Percentiles rank a stretch among this genome's conserved stretches.
phyloP scores from a whole-genome alignment of 768 basidiomycete species.

The Holtermanniella nyarrowii region DNA sequence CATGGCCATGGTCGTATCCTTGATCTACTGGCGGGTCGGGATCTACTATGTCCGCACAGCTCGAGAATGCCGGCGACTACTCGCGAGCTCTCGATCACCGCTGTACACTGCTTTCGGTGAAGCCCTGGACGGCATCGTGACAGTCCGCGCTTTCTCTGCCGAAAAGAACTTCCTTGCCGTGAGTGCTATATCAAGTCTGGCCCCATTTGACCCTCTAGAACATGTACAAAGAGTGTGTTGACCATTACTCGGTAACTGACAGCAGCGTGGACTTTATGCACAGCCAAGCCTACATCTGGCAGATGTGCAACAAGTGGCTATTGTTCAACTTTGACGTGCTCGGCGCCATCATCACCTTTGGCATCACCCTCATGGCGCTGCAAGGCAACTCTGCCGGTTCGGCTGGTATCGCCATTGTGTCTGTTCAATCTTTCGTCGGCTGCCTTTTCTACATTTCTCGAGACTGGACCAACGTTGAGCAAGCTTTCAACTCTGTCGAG shows the following conservation, averaged over 20 bases:
- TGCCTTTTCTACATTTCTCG: slow-evolving; percentile 40
- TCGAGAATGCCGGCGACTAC: slow-evolving; percentile 77
- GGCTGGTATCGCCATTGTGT: slow-evolving; percentile 58
- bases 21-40: slow-evolving; percentile 56
- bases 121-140: slow-evolving; percentile 77
- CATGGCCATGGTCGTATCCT: slow-evolving; percentile 64
- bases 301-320: slow-evolving; percentile 85
- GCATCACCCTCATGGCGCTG: slow-evolving; percentile 67
- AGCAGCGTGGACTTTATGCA: background rate
- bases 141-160: slow-evolving; percentile 79
- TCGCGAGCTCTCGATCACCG: slow-evolving; percentile 54
- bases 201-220: too few species aligned
- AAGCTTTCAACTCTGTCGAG: slow-evolving; percentile 60
- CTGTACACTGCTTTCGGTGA: slow-evolving; percentile 29
- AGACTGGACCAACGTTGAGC: slow-evolving; percentile 39
- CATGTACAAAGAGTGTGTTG: slow-evolving; percentile 34
- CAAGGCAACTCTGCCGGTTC: slow-evolving; percentile 44
- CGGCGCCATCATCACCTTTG: slow-evolving; percentile 60
- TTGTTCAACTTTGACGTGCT: slow-evolving; percentile 71
- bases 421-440: slow-evolving; percentile 54
- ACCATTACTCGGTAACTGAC: background rate
- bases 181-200: too few species aligned
- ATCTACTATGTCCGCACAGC: slow-evolving; percentile 56
- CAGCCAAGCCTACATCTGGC: slow-evolving; percentile 46
- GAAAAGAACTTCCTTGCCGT: slow-evolving; percentile 63